Percentiles rank a stretch among this genome's conserved stretches.
phyloP scores from a whole-genome alignment of 1,284 basidiomycete species.

The Trametes pubescens region DNA sequence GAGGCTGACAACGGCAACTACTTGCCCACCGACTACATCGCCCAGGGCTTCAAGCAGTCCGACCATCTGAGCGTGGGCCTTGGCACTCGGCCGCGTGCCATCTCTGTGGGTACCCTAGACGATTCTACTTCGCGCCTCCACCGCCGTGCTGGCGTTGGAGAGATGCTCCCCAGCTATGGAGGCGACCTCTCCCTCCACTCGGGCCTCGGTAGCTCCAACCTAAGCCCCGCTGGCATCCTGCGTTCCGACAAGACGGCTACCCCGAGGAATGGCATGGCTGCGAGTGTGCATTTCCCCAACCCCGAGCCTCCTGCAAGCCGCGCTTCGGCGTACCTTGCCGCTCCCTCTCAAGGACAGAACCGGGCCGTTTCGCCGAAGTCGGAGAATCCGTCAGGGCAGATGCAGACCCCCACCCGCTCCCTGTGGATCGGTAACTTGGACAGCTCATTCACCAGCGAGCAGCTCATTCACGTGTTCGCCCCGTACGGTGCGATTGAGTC shows the following conservation, averaged over 20 bases:
- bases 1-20: constrained; percentile 57
- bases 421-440: constrained; percentile 99
- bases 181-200: constrained; percentile 56
- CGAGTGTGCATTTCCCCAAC: constrained; percentile 76
- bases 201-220: constrained; percentile 49
- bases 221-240: constrained; percentile 62
- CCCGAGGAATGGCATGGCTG: constrained; percentile 57
- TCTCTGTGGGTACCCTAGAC: constrained; percentile 91
- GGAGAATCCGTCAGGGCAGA: constrained; percentile 70
- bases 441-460: constrained; percentile 91
- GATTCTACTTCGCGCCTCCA: constrained; percentile 67
- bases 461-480: constrained; percentile 94
- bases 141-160: constrained; percentile 68
- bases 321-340: constrained; percentile 70
- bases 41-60: constrained; percentile 76
- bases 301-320: constrained; percentile 62
- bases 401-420: constrained; percentile 92
- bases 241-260: constrained; percentile 59
- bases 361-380: constrained; percentile 82
- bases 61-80: constrained; percentile 65
- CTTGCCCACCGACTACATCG: constrained; percentile 64
- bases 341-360: constrained; percentile 64
- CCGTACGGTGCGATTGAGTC: constrained; percentile 98
- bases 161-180: constrained; percentile 63
- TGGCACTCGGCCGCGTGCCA: constrained; percentile 80